phyloP scores from a whole-genome alignment of 2,329 filamentous ascomycete genomes.

The Aspergillus sp. region DNA sequence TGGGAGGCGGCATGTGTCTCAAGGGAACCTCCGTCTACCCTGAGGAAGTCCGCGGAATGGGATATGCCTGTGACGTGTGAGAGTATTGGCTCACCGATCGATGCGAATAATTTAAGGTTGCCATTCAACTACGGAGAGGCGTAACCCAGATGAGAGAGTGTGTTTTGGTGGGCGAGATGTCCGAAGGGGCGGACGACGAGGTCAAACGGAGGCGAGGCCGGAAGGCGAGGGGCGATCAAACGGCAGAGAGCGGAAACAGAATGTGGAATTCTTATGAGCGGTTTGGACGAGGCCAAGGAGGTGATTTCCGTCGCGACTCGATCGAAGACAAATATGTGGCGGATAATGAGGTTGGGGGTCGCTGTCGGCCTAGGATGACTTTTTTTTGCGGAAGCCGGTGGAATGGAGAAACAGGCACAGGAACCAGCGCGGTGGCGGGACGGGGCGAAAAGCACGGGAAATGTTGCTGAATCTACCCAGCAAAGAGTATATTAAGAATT shows the following conservation, averaged over 20 bases:
- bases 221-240: constrained; percentile 1
- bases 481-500: not conserved
- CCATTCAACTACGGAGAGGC: constrained; percentile 22
- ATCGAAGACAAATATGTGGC: constrained; percentile 5
- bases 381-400: constrained; percentile 7
- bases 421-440: constrained; percentile 2
- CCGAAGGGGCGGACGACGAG: constrained; percentile 1
- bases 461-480: not conserved
- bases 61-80: constrained; percentile 18
- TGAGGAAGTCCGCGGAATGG: constrained; percentile 23
- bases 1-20: constrained; percentile 46
- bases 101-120: constrained; percentile 13
- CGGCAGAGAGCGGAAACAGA: not conserved
- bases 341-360: not conserved
- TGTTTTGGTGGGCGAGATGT: not conserved
- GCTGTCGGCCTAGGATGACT: constrained; percentile 2
- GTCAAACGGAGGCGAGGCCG: constrained; percentile 4
- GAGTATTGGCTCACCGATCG: constrained; percentile 11
- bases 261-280: not conserved
- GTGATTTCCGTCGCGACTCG: not conserved
- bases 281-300: not conserved
- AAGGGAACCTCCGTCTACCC: constrained; percentile 28
- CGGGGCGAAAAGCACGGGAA: constrained; percentile 1
- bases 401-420: constrained; percentile 8
- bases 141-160: not conserved